Evolutionary conservation across 2,329 filamentous ascomycete genomes (phyloP), one percentile per base, ranked within the genome.

Genomic region (Pseudovirgaria hyperparasitica): DNA sequence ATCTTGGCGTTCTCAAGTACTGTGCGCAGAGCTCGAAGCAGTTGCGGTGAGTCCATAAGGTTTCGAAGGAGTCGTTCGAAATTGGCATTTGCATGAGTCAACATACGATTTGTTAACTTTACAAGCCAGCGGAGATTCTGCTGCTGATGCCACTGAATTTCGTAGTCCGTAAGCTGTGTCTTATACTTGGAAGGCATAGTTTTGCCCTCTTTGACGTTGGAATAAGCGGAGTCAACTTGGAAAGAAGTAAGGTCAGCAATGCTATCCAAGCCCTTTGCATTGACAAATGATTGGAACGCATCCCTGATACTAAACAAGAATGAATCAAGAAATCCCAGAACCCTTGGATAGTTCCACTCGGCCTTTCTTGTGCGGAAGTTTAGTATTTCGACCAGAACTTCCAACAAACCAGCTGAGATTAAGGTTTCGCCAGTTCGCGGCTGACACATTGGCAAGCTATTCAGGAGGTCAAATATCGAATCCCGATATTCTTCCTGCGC

Each of bases 101-200:
- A 92, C 59, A 96, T 78, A 50, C 96, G 86, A 41, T 93, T 86
- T 36, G 93, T 79, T 47, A 96, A 93, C 52, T 93, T 94, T 53
- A 98, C 78, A 23, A 94, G 64, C 73, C 82, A 92, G 45, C 92
- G 86, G 16, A 98, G 65, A 11, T 84, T 87, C 51, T 93, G 84
- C 49, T 96, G 90, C 40, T 92, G 80, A 49, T 85, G 84, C 50
- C 84, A 94, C 0, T 86, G 84, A 28, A 96, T 85, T 43, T 84
- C 71, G 49, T 94, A 99, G 55, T 99, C 92, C 23, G 92, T 84
- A 15, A 80, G 70, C 30, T 78, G 76, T 7, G 85, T 92, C 42
- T 73, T 76, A 53, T 80, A 84, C 26, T 76, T 63, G 8, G 65
- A 54, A 5, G 72, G 70, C 35, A 90, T 84, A 9, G 84, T 82